These are phyloP conservation scores for Haplosporangium sp. DNA, from an alignment of 371 early-diverging fungal species.

Conservation along the genomic window DNA sequence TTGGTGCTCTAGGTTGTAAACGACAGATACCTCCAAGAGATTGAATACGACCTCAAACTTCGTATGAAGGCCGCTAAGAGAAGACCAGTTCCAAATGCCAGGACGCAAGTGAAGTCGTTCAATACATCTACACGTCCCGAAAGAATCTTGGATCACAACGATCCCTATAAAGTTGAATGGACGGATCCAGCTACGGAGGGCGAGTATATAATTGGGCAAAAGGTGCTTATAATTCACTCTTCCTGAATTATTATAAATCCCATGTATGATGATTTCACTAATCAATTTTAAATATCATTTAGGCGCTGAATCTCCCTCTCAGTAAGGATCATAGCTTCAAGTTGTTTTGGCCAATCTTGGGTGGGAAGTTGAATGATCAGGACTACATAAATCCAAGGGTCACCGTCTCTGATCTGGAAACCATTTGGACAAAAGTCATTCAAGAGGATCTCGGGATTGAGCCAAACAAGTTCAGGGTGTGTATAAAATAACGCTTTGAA, in stretches of 20 bases:
- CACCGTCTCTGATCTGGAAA: conserved; percentile 79
- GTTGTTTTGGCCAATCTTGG: conserved; percentile 50
- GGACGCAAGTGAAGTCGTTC: conserved; percentile 76
- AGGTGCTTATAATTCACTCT: conserved; percentile 51
- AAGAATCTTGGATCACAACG: conserved; percentile 88
- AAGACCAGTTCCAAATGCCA: conserved; percentile 80
- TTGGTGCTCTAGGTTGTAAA: conserved; percentile 28
- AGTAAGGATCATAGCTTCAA: conserved; percentile 59
- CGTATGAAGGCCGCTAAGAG: conserved; percentile 86
- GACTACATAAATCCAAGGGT: conserved; percentile 78
- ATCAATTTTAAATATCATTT: background rate
- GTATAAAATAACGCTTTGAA: background rate
- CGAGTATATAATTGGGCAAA: conserved; percentile 74
- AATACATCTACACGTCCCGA: conserved; percentile 77
- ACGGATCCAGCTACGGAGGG: conserved; percentile 59
- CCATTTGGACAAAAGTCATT: conserved; percentile 82
- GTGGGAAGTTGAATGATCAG: conserved; percentile 77
- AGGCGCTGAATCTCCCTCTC: conserved; percentile 47
- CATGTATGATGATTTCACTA: background rate
- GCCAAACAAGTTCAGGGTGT: conserved; percentile 67
- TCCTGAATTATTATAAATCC: background rate
- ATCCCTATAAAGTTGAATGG: conserved; percentile 92
- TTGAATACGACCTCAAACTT: conserved; percentile 73
- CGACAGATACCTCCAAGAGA: conserved; percentile 56
- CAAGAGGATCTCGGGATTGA: conserved; percentile 78